Evolutionary conservation across 768 basidiomycete species (phyloP).

Genomic region (Hygrocybe coccinea): DNA sequence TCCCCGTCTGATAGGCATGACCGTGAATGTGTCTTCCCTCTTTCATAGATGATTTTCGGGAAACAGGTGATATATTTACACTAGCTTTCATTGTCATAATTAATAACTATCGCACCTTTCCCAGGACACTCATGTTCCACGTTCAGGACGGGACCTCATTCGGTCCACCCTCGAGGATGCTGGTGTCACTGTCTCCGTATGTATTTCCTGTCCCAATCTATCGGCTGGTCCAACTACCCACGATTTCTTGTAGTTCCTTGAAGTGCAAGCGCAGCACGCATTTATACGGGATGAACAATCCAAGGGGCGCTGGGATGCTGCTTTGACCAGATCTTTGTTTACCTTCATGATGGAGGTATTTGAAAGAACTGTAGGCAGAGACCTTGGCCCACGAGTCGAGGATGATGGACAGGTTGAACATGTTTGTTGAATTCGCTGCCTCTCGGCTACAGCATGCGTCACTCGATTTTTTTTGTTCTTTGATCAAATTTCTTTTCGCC

Average conservation of each 20-base stretch:
- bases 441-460: too few relatives aligned
- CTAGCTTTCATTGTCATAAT: background rate
- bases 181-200: conserved; percentile 62
- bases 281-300: conserved; percentile 90
- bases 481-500: background rate
- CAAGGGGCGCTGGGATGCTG: conserved; percentile 95
- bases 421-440: conserved; percentile 75
- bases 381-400: conserved; percentile 65
- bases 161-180: conserved; percentile 79
- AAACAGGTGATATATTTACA: conserved; percentile 56
- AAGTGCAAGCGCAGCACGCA: conserved; percentile 96
- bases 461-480: background rate
- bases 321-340: conserved; percentile 75
- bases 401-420: conserved; percentile 58
- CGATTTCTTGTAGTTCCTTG: conserved; percentile 60
- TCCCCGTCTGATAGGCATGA: background rate
- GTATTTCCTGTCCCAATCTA: background rate
- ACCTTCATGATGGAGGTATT: conserved; percentile 91
- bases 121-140: conserved; percentile 90
- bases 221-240: background rate
- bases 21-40: background rate
- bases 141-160: conserved; percentile 80
- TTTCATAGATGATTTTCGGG: conserved; percentile 85
- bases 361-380: conserved; percentile 78
- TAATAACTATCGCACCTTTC: background rate